Evolutionary conservation across 2,329 filamentous ascomycete genomes (phyloP).

Genomic region (Lecanicillium sp.): DNA sequence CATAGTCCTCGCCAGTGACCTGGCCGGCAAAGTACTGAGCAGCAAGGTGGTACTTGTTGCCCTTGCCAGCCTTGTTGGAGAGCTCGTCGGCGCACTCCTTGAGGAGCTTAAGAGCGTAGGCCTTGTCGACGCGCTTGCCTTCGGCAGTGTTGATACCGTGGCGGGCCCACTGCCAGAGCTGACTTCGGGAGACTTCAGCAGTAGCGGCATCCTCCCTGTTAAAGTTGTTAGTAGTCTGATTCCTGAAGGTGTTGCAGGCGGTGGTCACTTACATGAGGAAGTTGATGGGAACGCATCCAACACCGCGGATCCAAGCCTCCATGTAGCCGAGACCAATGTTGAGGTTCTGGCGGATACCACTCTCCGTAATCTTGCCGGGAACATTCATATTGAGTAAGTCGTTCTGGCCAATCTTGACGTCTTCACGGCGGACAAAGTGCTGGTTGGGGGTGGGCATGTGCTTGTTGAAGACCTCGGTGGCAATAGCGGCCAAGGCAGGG

Average conservation of each 20-base stretch:
- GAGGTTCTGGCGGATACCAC: conserved; percentile 93
- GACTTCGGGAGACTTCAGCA: conserved; percentile 86
- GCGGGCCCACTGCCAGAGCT: conserved; percentile 93
- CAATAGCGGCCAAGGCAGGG: conserved; percentile 81
- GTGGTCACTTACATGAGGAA: conserved; percentile 79
- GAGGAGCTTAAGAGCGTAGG: conserved; percentile 77
- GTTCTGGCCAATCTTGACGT: conserved; percentile 76
- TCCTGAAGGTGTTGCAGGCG: too few relatives aligned
- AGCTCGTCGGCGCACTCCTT: conserved; percentile 77
- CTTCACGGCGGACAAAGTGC: conserved; percentile 81
- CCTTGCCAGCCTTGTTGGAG: conserved; percentile 65
- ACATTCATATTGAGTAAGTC: conserved; percentile 98
- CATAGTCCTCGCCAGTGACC: conserved; percentile 95
- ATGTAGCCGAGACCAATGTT: conserved; percentile 96
- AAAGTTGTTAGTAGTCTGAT: conserved; percentile 7
- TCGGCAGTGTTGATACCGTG: conserved; percentile 68
- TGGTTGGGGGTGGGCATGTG: conserved; percentile 99
- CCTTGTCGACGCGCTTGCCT: conserved; percentile 89
- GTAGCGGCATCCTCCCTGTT: conserved; percentile 84
- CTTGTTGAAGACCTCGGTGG: conserved; percentile 90
- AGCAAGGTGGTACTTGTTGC: conserved; percentile 86
- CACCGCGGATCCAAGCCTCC: conserved; percentile 93
- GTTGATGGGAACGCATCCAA: conserved; percentile 96
- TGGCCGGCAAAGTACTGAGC: conserved; percentile 88
- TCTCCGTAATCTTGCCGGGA: conserved; percentile 83